Evolutionary conservation across 768 basidiomycete species (phyloP).

Genomic region (Mycena galopus): DNA sequence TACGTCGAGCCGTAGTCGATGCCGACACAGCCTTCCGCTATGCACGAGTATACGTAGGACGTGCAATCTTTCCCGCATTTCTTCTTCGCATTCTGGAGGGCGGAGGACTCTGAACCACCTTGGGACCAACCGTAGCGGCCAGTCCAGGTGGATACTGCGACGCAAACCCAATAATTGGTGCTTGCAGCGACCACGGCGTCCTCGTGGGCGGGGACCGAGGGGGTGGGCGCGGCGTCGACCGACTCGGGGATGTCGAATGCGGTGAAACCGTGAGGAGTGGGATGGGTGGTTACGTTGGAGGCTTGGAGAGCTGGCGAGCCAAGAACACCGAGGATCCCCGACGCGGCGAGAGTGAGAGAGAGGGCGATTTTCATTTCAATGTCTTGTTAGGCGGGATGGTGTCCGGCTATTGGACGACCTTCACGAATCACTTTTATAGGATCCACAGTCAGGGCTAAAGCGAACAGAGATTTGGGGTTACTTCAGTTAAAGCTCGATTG

Average conservation of each 20-base stretch:
- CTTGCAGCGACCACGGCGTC: conserved; percentile 12
- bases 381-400: conserved; percentile 17
- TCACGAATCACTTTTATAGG: conserved; percentile 14
- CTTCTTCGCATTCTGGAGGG: conserved; percentile 22
- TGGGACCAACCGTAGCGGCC: conserved; percentile 28
- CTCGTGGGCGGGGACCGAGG: conserved; percentile 3
- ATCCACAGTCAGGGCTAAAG: conserved; percentile 13
- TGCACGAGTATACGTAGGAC: conserved; percentile 28
- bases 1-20: conserved; percentile 24
- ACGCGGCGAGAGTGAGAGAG: conserved; percentile 15
- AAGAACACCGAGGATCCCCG: conserved; percentile 17
- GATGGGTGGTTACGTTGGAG: conserved; percentile 15
- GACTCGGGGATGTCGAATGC: conserved; percentile 16
- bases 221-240: conserved; percentile 10
- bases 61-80: conserved; percentile 30
- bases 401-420: conserved; percentile 15
- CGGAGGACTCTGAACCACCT: conserved; percentile 27
- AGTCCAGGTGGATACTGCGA: conserved; percentile 21
- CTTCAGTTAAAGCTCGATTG: conserved; percentile 14
- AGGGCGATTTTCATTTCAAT: conserved; percentile 15
- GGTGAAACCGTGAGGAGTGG: conserved; percentile 15
- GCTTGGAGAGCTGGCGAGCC: conserved; percentile 14
- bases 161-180: conserved; percentile 32
- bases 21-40: conserved; percentile 27
- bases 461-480: conserved; percentile 6